Evolutionary conservation across 2,329 filamentous ascomycete species (phyloP), one percentile per base, ranked within the genome.

Genomic region (Didymosphaeria variabile): DNA sequence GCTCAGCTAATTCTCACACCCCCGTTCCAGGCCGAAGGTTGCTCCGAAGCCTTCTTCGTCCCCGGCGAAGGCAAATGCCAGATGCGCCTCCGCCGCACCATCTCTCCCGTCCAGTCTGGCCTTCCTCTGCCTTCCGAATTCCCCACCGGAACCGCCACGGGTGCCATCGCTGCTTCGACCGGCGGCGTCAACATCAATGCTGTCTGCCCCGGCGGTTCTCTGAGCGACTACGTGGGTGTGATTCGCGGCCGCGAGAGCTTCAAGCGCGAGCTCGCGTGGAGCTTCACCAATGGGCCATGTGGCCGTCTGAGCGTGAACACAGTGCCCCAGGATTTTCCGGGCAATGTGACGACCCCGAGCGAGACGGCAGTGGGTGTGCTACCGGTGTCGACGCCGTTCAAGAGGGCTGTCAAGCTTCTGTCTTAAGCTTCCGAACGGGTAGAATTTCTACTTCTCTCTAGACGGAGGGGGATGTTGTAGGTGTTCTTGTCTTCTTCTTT

Each of bases 41-140:
- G 71, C 65, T 67, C 71, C 4, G 70, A 68, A 5, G 70, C 68
- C 32, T 69, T 72, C 65, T 72, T 59, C 60, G 65, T 61, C 8
- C 68, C 70, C 13, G 62, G 60, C 19, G 19, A 52, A 10, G 7
- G n/a, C 10, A 52, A 69, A 59, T 74, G 71, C 66, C 68, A 68
- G 47, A 52, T 74, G 29, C 65, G 68, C 36, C 66, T 74, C 36
- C 70, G 68, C 3, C 57, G 65, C 21, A 42, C 38, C 53, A 40
- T 45, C 31, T 45, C 31, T 57, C 60, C 44, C 42, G 36, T 53
- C 55, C 54, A 19, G 55, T 44, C 50, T 58, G 50, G 45, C 38
- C 61, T 23, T 15, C 34, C n/a, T 13, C 21, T 40, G 13, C 21
- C 49, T 3, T 58, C 36, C 15, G 19, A 31, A 9, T 46, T 17